Evolutionary conservation across 768 basidiomycete genomes (phyloP).

Genomic region (Suillus clintonianus): DNA sequence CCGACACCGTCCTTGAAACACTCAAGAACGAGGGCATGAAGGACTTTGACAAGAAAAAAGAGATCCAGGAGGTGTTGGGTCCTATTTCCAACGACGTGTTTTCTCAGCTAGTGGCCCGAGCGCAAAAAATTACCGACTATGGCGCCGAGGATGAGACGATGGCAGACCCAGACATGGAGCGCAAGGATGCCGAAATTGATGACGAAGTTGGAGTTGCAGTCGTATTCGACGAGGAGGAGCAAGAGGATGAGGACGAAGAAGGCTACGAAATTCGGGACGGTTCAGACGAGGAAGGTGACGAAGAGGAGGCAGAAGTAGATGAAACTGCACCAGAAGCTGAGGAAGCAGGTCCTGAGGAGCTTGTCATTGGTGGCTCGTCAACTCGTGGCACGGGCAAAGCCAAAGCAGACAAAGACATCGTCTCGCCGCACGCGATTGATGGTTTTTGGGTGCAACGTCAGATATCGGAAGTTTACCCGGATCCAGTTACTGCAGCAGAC

Average conservation of each 20-base stretch:
- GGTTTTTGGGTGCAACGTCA: slow-evolving; percentile 99
- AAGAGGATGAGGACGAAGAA: slow-evolving; percentile 90
- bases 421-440: slow-evolving; percentile 90
- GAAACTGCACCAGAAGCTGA: slow-evolving; percentile 45
- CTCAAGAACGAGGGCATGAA: slow-evolving; percentile 88
- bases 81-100: slow-evolving; percentile 72
- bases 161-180: slow-evolving; percentile 78
- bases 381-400: slow-evolving; percentile 42
- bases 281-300: slow-evolving; percentile 75
- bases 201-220: slow-evolving; percentile 98
- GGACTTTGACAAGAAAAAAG: slow-evolving; percentile 97
- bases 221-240: slow-evolving; percentile 96
- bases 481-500: slow-evolving; percentile 91
- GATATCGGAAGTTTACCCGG: slow-evolving; percentile 86
- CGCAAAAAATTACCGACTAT: slow-evolving; percentile 97
- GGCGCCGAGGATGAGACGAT: slow-evolving; percentile 81
- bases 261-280: slow-evolving; percentile 86
- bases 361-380: slow-evolving; percentile 77
- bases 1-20: slow-evolving; percentile 87
- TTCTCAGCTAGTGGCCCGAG: slow-evolving; percentile 76
- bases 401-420: slow-evolving; percentile 72
- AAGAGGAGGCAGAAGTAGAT: slow-evolving; percentile 44
- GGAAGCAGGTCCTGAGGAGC: slow-evolving; percentile 58
- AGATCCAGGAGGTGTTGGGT: slow-evolving; percentile 78
- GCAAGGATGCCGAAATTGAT: slow-evolving; percentile 87